Percentiles rank a stretch among this genome's conserved stretches.
Evolutionary conservation across 2,329 filamentous ascomycete genomes (phyloP).

Genomic region (Endoconidiophora laricicola): DNA sequence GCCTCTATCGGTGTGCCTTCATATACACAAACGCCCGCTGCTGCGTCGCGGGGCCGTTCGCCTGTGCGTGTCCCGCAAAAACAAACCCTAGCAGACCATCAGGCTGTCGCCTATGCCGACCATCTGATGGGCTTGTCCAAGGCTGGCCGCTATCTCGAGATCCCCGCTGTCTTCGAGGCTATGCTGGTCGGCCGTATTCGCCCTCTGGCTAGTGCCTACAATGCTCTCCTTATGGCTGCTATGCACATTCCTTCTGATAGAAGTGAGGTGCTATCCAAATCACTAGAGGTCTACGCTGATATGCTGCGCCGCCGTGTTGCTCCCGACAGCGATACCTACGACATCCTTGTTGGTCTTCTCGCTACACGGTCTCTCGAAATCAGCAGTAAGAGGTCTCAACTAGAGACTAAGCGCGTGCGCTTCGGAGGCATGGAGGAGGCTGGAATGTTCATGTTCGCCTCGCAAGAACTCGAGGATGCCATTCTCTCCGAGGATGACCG

Average conservation of each 20-base stretch:
- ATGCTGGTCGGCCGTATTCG: constrained; percentile 71
- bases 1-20: constrained; percentile 16
- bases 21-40: constrained; percentile 24
- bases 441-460: constrained; percentile 76
- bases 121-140: constrained; percentile 61
- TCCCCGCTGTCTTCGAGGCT: constrained; percentile 77
- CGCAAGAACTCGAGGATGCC: constrained; percentile 71
- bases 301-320: constrained; percentile 77
- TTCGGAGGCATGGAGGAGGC: constrained; percentile 74
- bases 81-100: constrained; percentile 43
- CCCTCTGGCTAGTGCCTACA: constrained; percentile 78
- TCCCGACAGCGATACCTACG: constrained; percentile 74
- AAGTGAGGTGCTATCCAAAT: constrained; percentile 75
- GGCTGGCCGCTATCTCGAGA: constrained; percentile 62
- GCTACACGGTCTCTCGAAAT: constrained; percentile 69
- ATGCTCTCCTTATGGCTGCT: constrained; percentile 70
- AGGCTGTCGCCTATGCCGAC: constrained; percentile 56
- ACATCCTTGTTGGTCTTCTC: constrained; percentile 69
- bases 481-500: constrained; percentile 79
- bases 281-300: constrained; percentile 86
- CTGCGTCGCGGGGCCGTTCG: constrained; percentile 24
- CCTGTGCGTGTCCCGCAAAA: constrained; percentile 30
- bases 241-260: constrained; percentile 66
- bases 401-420: constrained; percentile 69
- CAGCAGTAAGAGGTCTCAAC: constrained; percentile 48